A percentile compares a stretch with the other conserved stretches of the same genome.
Evolutionary conservation across 495 filamentous ascomycete species (phyloP).

Genomic region (Letharia columbiana): DNA sequence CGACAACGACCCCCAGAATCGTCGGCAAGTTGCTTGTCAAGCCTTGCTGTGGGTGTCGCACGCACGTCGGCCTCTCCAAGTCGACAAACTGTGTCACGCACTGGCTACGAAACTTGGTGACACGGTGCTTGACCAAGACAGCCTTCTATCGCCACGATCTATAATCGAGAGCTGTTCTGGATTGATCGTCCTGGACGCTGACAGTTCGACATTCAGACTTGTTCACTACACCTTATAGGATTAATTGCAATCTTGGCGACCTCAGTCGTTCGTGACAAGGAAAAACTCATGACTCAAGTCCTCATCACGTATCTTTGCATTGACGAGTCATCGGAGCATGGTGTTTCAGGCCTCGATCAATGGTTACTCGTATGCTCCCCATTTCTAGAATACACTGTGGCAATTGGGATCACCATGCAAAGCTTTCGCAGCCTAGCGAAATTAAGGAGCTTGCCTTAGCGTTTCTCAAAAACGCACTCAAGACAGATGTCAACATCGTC

Average conservation of each 20-base stretch:
- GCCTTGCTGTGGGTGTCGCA: slow-evolving; percentile 39
- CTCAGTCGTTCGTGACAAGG: background rate
- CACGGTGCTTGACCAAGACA: slow-evolving; percentile 32
- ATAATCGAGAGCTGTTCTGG: slow-evolving; percentile 43
- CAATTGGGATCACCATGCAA: slow-evolving; percentile 24
- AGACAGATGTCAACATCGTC: slow-evolving; percentile 15
- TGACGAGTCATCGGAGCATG: background rate
- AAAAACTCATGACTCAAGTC: slow-evolving; percentile 15
- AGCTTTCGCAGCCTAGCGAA: background rate
- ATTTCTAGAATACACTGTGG: slow-evolving; percentile 22
- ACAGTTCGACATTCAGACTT: slow-evolving; percentile 39
- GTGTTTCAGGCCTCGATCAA: background rate
- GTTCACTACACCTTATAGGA: slow-evolving; percentile 50
- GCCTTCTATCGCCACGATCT: slow-evolving; percentile 31
- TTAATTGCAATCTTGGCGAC: slow-evolving; percentile 36
- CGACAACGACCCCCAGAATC: slow-evolving; percentile 26
- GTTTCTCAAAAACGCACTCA: background rate
- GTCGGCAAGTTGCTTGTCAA: slow-evolving; percentile 29
- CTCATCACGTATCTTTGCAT: slow-evolving; percentile 21
- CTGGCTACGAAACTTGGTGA: slow-evolving; percentile 33
- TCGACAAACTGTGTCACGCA: slow-evolving; percentile 39
- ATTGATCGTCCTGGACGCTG: slow-evolving; percentile 40
- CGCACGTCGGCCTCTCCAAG: slow-evolving; percentile 33
- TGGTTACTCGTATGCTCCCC: background rate
- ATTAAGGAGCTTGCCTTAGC: slow-evolving; percentile 6